Conservation (phyloP, 2,329 filamentous ascomycete species). For the Fusarium tuaranense region DNA sequence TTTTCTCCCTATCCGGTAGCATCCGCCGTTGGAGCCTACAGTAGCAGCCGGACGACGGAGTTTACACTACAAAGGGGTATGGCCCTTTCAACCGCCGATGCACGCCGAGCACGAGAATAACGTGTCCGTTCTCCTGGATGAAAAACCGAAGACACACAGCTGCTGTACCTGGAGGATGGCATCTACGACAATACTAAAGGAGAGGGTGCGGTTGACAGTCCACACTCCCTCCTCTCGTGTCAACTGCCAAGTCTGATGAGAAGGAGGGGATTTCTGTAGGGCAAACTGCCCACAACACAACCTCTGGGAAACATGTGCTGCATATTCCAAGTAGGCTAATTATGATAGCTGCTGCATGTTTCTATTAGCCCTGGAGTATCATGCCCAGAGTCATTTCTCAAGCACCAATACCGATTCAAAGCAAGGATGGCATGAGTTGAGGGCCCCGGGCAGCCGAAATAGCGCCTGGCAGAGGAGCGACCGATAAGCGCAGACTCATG, state of each 20-base stretch:
- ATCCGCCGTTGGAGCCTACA: neutral
- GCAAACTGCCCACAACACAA: slow-evolving; percentile 4
- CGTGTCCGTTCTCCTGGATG: neutral
- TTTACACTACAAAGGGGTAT: neutral
- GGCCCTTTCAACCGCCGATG: neutral
- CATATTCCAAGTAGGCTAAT: neutral
- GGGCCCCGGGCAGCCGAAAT: slow-evolving; percentile 29
- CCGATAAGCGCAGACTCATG: neutral
- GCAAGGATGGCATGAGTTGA: slow-evolving; percentile 18
- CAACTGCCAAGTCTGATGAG: neutral
- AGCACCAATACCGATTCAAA: slow-evolving; percentile 28
- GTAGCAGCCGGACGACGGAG: neutral
- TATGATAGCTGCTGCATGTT: slow-evolving; percentile 29
- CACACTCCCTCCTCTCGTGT: neutral
- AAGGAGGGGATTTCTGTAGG: neutral
- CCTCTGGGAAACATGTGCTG: neutral
- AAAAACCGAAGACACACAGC: neutral
- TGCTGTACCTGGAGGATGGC: neutral
- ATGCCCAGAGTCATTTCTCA: slow-evolving; percentile 18
- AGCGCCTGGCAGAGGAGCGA: slow-evolving; percentile 12
- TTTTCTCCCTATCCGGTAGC: neutral
- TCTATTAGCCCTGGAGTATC: slow-evolving; percentile 11
- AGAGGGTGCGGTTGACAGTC: neutral
- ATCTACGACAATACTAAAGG: neutral
- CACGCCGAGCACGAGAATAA: neutral